Percentiles rank a stretch among this genome's conserved stretches.
Conservation (phyloP, 176 grass and related monocot genomes). For the maize (Zea mays) region Zm-B73-REFERENCE-NAM-5.0 NC_050105.1:138265501-138266000, state of each 20-base stretch:
- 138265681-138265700: slow-evolving; percentile 36
- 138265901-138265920: too few relatives aligned
- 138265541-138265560: neutral
- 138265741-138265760: neutral
- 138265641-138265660: neutral
- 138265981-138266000: neutral
- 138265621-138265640: slow-evolving; percentile 27
- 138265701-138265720: slow-evolving; percentile 52
- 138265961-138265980: too few relatives aligned
- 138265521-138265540: slow-evolving; percentile 52
- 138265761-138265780: slow-evolving; percentile 17
- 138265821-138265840: too few relatives aligned
- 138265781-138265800: neutral
- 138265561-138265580: neutral
- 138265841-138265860: too few relatives aligned
- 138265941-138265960: too few relatives aligned
- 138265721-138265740: neutral
- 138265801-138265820: neutral
- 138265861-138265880: too few relatives aligned
- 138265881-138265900: too few relatives aligned
- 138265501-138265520: slow-evolving; percentile 19
- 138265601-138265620: slow-evolving; percentile 23
- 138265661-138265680: slow-evolving; percentile 50
- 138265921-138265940: too few relatives aligned
- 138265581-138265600: neutral